These are phyloP conservation scores for Fusarium chuoi DNA, from an alignment of 2,329 filamentous ascomycete species.

Conservation along the genomic window DNA sequence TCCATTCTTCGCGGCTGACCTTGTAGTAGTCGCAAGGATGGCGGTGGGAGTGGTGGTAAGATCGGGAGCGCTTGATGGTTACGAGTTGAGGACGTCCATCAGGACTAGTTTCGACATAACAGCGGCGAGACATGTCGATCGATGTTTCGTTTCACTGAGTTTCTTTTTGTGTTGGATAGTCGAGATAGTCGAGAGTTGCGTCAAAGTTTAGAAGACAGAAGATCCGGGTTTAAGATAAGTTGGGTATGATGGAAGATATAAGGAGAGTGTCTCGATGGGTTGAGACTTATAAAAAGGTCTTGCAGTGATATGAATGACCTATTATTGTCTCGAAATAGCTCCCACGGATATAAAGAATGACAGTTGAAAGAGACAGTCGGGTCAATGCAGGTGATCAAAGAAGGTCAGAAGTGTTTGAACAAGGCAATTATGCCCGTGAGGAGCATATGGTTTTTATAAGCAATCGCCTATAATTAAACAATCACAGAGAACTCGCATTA, in stretches of 20 bases:
- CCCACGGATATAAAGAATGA: slow-evolving; percentile 35
- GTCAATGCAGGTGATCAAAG: slow-evolving; percentile 46
- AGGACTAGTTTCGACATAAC: slow-evolving; percentile 51
- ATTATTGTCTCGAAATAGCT: slow-evolving; percentile 35
- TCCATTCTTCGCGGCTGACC: slow-evolving; percentile 52
- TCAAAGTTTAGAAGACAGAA: not conserved
- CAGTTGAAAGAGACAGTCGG: slow-evolving; percentile 35
- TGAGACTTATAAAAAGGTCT: not conserved
- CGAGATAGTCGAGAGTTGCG: not conserved
- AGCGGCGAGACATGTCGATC: slow-evolving; percentile 49
- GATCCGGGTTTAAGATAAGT: slow-evolving; percentile 1
- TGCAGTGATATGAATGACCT: slow-evolving; percentile 34
- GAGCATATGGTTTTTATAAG: slow-evolving; percentile 16
- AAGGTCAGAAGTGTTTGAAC: slow-evolving; percentile 34
- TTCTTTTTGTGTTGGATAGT: not conserved
- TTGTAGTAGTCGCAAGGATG: slow-evolving; percentile 50
- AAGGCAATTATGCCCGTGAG: slow-evolving; percentile 7
- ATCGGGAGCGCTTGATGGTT: slow-evolving; percentile 53
- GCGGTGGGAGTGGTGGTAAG: slow-evolving; percentile 48
- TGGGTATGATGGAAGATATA: slow-evolving; percentile 14
- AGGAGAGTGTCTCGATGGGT: slow-evolving; percentile 16
- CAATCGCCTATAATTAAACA: not conserved
- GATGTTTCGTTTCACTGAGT: not conserved
- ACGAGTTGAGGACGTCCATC: slow-evolving; percentile 52
- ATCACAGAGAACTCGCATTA: not conserved